Evolutionary conservation across 257 asterid species (phyloP).

Genomic region (Nicotiana paniculata): DNA sequence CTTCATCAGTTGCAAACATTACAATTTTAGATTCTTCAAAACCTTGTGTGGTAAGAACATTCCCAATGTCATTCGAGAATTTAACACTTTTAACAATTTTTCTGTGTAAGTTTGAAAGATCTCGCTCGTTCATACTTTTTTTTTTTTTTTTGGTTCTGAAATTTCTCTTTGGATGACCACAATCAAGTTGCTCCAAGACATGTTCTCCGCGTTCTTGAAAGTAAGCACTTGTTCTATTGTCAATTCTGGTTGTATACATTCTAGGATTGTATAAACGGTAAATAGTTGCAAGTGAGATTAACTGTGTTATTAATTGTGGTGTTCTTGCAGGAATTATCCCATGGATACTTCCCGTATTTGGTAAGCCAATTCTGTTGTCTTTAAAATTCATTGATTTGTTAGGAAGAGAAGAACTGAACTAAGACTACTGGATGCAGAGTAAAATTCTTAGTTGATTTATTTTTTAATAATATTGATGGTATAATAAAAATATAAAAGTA

Average conservation of each 20-base stretch:
- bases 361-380: background rate
- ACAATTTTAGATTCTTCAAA: background rate
- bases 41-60: background rate
- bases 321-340: background rate
- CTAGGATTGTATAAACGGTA: background rate
- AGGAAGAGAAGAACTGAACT: background rate
- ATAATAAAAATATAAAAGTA: no score
- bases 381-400: background rate
- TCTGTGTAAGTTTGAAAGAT: background rate
- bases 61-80: background rate
- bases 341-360: background rate
- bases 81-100: background rate
- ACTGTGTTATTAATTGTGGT: background rate
- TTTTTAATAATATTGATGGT: no score
- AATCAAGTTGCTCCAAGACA: background rate
- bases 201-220: background rate
- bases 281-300: background rate
- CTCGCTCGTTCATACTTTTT: background rate
- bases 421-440: background rate
- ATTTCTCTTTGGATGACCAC: background rate
- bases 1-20: background rate
- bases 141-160: background rate
- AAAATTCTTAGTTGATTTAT: no score
- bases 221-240: background rate
- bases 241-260: background rate